A percentile compares a stretch with the other conserved stretches of the same genome.
These are phyloP conservation scores for Scleromitrula shiraiana DNA, from an alignment of 2,329 filamentous ascomycete species.

Conservation along the genomic window DNA sequence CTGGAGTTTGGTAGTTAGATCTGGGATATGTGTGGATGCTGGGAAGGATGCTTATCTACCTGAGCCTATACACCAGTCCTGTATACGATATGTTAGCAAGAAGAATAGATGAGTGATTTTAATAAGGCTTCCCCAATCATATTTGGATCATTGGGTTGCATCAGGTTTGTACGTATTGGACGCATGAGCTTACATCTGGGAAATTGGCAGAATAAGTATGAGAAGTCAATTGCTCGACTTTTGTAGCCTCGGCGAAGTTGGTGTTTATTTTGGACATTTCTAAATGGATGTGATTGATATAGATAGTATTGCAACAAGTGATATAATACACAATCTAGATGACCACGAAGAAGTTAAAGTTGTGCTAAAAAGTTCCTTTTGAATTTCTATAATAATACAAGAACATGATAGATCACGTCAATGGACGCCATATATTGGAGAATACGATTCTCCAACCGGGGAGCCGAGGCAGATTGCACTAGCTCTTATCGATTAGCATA, in stretches of 20 bases:
- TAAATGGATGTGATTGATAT: too few relatives aligned
- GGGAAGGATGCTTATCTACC: conserved; percentile 34
- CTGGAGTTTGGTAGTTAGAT: conserved; percentile 32
- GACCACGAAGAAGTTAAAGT: too few relatives aligned
- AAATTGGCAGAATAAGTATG: conserved; percentile 52
- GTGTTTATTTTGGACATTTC: too few relatives aligned
- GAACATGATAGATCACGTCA: too few relatives aligned
- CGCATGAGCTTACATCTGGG: conserved; percentile 25
- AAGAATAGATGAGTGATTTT: neutral
- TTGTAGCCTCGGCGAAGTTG: conserved; percentile 34
- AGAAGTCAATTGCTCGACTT: conserved; percentile 39
- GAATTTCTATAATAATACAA: too few relatives aligned
- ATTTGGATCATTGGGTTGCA: too few relatives aligned
- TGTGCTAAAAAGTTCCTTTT: too few relatives aligned
- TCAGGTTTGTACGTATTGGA: neutral
- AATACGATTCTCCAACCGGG: too few relatives aligned
- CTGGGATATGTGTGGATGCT: neutral
- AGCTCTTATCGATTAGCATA: neutral
- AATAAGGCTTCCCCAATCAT: neutral
- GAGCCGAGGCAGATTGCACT: too few relatives aligned
- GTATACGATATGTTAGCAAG: neutral
- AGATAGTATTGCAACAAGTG: too few relatives aligned
- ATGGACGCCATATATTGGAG: too few relatives aligned
- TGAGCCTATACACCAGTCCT: conserved; percentile 57
- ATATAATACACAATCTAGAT: too few relatives aligned